These are phyloP conservation scores for Micractinium sp. DNA, from an alignment of 139 green algal species.

Conservation along the genomic window DNA sequence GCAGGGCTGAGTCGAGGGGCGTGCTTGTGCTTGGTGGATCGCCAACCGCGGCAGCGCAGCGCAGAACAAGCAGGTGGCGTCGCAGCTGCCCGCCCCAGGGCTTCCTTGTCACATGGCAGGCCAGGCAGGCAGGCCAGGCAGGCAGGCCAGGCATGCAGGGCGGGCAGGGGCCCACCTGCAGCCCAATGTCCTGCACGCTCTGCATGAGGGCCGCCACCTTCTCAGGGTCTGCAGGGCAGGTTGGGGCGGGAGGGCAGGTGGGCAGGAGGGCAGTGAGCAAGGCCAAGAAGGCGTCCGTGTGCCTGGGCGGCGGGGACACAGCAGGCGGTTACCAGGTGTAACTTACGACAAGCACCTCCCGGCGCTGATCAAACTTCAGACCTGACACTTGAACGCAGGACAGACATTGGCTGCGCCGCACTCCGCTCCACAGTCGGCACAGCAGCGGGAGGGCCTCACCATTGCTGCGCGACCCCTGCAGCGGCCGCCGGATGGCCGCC, in stretches of 20 bases:
- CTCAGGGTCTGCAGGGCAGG: constrained; percentile 61
- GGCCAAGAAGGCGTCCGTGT: background rate
- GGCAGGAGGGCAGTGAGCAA: background rate
- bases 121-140: background rate
- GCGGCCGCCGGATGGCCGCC: constrained; percentile 58
- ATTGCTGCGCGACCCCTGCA: constrained; percentile 63
- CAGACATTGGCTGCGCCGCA: too few species aligned
- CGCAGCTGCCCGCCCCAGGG: background rate
- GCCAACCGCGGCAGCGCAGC: background rate
- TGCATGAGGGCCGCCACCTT: constrained; percentile 89
- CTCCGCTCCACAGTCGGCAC: background rate
- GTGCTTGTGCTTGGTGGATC: too few species aligned
- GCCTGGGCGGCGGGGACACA: background rate
- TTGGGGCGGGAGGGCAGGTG: background rate
- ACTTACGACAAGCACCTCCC: too few species aligned
- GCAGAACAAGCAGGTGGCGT: background rate
- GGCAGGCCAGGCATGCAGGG: too few species aligned
- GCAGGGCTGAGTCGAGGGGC: too few species aligned
- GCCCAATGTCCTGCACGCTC: constrained; percentile 82
- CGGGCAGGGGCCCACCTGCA: constrained; percentile 51
- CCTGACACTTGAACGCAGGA: too few species aligned
- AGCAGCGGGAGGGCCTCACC: constrained; percentile 38
- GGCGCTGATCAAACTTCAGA: too few species aligned
- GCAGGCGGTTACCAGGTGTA: too few species aligned
- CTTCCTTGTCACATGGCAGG: background rate